Percentiles rank a stretch among this genome's conserved stretches.
Conservation (phyloP, 164 flowering plant genomes). For the Sextonia rubra region DNA sequence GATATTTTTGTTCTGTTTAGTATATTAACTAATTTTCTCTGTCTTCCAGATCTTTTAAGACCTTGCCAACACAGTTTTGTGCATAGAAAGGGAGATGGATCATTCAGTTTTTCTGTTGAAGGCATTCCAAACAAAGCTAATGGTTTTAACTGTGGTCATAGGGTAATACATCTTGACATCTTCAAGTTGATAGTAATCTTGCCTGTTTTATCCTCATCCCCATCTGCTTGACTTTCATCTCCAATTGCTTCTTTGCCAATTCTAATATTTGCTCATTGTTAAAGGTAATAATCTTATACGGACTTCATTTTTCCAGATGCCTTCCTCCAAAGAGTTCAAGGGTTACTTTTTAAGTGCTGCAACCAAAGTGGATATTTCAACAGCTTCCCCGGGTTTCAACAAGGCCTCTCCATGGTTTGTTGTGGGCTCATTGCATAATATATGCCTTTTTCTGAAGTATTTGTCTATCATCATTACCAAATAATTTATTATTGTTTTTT, state of each 20-base stretch:
- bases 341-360: slow-evolving; percentile 21
- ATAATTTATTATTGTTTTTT: slow-evolving; percentile 1
- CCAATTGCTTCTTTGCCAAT: slow-evolving; percentile 1
- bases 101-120: slow-evolving; percentile 11
- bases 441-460: background rate
- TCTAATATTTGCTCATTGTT: background rate
- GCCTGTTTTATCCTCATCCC: background rate
- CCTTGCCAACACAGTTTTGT: slow-evolving; percentile 15
- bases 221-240: background rate
- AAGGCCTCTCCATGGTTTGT: slow-evolving; percentile 22
- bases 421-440: background rate
- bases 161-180: slow-evolving; percentile 19
- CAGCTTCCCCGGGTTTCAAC: slow-evolving; percentile 12
- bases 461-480: background rate
- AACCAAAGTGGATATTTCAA: slow-evolving; percentile 13
- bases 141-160: background rate
- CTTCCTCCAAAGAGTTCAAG: slow-evolving; percentile 18
- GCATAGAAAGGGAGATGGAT: slow-evolving; percentile 18
- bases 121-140: slow-evolving; percentile 4
- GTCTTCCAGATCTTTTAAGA: slow-evolving; percentile 26
- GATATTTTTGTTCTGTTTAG: background rate
- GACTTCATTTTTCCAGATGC: slow-evolving; percentile 19
- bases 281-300: background rate
- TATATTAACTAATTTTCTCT: slow-evolving; percentile 1
- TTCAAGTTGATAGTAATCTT: slow-evolving; percentile 20